These are phyloP conservation scores for Colletotrichum navitas DNA, from an alignment of 2,329 filamentous ascomycete species.

Conservation along the genomic window DNA sequence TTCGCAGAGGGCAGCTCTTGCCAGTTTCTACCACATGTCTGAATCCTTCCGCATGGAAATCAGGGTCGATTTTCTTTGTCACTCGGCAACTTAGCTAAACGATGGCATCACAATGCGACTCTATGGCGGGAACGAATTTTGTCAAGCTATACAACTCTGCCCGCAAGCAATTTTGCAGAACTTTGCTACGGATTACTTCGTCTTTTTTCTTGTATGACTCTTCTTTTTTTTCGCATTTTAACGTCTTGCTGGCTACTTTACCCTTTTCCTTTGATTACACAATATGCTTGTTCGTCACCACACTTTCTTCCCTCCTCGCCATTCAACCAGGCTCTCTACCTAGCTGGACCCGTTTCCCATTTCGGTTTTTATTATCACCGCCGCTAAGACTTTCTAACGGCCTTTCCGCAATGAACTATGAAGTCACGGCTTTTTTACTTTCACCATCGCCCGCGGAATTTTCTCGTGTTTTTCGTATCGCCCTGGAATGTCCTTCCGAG, in stretches of 20 bases:
- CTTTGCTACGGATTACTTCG: conserved; percentile 27
- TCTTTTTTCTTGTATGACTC: conserved; percentile 34
- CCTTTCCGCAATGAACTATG: background rate
- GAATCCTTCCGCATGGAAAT: conserved; percentile 5
- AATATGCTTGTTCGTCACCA: background rate
- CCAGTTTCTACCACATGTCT: conserved; percentile 19
- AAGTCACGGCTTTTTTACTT: background rate
- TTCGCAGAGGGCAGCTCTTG: background rate
- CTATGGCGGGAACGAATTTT: conserved; percentile 25
- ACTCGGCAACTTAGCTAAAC: background rate
- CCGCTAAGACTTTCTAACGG: background rate
- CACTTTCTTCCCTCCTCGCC: background rate
- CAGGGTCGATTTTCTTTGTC: background rate
- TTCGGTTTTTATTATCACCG: too few relatives aligned
- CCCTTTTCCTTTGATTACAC: conserved; percentile 33
- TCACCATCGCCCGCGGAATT: background rate
- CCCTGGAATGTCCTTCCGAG: background rate
- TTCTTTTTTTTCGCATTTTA: conserved; percentile 31
- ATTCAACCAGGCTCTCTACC: background rate
- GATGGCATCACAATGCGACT: background rate
- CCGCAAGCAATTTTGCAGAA: conserved; percentile 32
- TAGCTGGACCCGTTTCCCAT: background rate
- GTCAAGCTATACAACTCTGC: conserved; percentile 37
- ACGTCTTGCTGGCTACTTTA: conserved; percentile 26
- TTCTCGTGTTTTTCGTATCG: background rate